phyloP scores from a whole-genome alignment of 1,139 yeast species.

The Magnusiomyces tetraspermus region DNA sequence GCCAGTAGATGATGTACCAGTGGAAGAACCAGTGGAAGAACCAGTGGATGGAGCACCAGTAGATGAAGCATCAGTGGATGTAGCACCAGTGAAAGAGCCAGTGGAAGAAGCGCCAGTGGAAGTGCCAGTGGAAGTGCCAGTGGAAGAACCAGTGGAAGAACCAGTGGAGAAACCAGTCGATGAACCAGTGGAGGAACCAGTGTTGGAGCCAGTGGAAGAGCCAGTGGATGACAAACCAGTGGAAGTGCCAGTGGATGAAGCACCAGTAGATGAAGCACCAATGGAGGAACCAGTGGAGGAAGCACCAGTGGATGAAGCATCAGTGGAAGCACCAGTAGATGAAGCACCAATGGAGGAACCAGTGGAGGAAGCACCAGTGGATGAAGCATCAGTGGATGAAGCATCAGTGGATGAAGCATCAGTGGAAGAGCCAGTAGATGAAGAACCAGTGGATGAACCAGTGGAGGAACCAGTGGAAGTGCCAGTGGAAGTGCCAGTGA shows the following conservation, averaged over 20 bases:
- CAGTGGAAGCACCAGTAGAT: background rate
- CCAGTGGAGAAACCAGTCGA: background rate
- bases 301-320: background rate
- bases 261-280: background rate
- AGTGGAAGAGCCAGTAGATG: background rate
- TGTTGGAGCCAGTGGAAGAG: background rate
- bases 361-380: background rate
- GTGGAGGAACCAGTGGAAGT: too few relatives aligned
- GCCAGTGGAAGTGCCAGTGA: background rate
- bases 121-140: background rate
- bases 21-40: background rate
- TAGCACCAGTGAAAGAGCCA: background rate
- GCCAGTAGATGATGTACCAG: background rate
- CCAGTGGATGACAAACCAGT: background rate
- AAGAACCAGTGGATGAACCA: background rate
- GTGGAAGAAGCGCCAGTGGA: background rate
- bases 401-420: background rate
- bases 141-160: background rate
- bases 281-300: background rate
- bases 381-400: background rate
- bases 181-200: background rate
- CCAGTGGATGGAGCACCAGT: background rate
- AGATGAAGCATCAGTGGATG: background rate
- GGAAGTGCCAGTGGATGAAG: background rate
- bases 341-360: background rate